These are phyloP conservation scores for Pontederia paniculata DNA, from an alignment of 176 grass and related monocot species.

Conservation along the genomic window DNA sequence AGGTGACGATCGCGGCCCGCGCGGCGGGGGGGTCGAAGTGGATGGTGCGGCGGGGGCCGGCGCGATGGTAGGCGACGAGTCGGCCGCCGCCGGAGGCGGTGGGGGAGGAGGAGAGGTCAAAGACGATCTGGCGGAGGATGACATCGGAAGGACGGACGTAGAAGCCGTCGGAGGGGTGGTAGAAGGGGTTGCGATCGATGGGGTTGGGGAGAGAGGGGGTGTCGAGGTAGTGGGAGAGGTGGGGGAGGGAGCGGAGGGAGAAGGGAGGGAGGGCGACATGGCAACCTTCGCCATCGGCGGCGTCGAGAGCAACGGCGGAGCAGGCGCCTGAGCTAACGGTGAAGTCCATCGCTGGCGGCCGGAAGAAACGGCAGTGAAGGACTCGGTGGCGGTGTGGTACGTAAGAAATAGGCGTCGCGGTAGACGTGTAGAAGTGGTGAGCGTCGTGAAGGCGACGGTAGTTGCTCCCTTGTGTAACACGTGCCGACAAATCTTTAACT, in stretches of 20 bases:
- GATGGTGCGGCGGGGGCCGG: conserved; percentile 39
- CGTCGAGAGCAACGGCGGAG: background rate
- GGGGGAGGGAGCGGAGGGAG: background rate
- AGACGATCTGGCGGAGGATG: conserved; percentile 62
- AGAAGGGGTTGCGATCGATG: conserved; percentile 48
- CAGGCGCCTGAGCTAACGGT: background rate
- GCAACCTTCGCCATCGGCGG: background rate
- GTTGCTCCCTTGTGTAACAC: too few species aligned
- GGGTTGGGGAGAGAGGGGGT: conserved; percentile 34
- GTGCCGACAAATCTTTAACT: too few species aligned
- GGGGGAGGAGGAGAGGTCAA: conserved; percentile 33
- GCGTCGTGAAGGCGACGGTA: too few species aligned
- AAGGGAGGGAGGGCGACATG: conserved; percentile 1
- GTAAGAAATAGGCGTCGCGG: too few species aligned
- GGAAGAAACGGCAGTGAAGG: too few species aligned
- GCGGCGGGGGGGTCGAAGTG: conserved; percentile 45
- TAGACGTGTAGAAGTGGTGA: too few species aligned
- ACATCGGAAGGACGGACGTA: conserved; percentile 61
- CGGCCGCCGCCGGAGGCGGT: background rate
- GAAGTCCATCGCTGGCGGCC: background rate
- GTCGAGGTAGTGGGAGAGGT: conserved; percentile 9
- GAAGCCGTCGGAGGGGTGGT: conserved; percentile 52
- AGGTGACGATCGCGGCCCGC: conserved; percentile 74
- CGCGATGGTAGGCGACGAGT: conserved; percentile 64
- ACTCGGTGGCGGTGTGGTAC: too few species aligned